These are phyloP conservation scores for Phytopythium aichiense DNA, from an alignment of 352 stramenopile species.

Conservation along the genomic window DNA sequence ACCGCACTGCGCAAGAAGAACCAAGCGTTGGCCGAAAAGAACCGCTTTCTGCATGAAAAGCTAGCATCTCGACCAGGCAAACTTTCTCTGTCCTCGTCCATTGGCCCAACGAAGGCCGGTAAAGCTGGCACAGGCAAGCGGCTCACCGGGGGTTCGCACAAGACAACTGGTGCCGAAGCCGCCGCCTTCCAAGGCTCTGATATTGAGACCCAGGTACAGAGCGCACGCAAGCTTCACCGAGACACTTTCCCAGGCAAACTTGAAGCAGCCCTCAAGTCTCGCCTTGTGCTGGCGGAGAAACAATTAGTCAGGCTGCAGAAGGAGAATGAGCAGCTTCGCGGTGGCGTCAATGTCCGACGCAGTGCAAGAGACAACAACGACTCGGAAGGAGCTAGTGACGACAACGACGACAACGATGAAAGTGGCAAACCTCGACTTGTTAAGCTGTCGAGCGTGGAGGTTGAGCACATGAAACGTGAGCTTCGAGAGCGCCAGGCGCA, in stretches of 20 bases:
- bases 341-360: constrained; percentile 8
- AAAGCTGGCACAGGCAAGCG: constrained; percentile 15
- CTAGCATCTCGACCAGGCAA: constrained; percentile 18
- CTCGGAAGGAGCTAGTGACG: constrained; percentile 22
- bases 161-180: neutral
- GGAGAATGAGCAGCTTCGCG: constrained; percentile 62
- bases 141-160: neutral
- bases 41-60: constrained; percentile 60
- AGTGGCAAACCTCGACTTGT: constrained; percentile 7
- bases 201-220: constrained; percentile 39
- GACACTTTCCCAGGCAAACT: constrained; percentile 53
- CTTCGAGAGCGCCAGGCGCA: constrained; percentile 80
- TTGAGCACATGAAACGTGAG: constrained; percentile 66
- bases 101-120: constrained; percentile 8
- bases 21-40: constrained; percentile 64
- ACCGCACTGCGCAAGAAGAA: constrained; percentile 67
- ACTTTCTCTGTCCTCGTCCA: neutral
- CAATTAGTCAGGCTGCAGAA: constrained; percentile 62
- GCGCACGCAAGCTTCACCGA: constrained; percentile 41
- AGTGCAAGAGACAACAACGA: constrained; percentile 31
- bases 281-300: constrained; percentile 65
- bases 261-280: constrained; percentile 66
- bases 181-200: constrained; percentile 24
- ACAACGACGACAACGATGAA: constrained; percentile 16
- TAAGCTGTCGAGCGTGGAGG: constrained; percentile 19